phyloP scores from a whole-genome alignment of 164 flowering plant genomes.

The Platanus orientalis region DNA sequence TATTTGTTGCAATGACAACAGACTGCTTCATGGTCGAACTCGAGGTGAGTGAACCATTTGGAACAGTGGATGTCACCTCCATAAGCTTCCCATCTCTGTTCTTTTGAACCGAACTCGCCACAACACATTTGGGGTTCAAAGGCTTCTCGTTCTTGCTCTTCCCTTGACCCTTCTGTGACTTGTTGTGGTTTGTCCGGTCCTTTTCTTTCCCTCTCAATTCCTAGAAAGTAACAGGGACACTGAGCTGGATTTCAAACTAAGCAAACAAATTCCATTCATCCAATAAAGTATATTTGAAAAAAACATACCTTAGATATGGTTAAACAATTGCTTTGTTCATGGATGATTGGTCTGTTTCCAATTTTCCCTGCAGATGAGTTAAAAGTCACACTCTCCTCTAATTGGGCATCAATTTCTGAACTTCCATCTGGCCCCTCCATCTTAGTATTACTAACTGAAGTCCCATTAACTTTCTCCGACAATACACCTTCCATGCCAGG shows the following conservation, averaged over 20 bases:
- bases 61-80: constrained; percentile 22
- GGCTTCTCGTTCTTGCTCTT: constrained; percentile 47
- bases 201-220: constrained; percentile 28
- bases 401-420: constrained; percentile 17
- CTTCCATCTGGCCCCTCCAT: constrained; percentile 19
- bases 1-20: constrained; percentile 12
- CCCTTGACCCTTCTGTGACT: constrained; percentile 28
- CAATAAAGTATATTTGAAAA: not conserved
- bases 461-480: constrained; percentile 22
- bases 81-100: constrained; percentile 37
- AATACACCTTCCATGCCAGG: constrained; percentile 16
- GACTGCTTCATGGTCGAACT: constrained; percentile 27
- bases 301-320: constrained; percentile 29
- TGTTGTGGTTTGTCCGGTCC: constrained; percentile 21
- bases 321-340: constrained; percentile 26
- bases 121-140: constrained; percentile 21
- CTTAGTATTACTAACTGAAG: constrained; percentile 14
- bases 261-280: not conserved
- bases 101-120: constrained; percentile 30
- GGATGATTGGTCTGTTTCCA: constrained; percentile 17
- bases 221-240: constrained; percentile 24
- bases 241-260: not conserved
- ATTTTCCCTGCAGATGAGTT: constrained; percentile 17
- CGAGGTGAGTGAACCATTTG: constrained; percentile 35
- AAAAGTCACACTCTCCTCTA: constrained; percentile 20